Evolutionary conservation across 129 eudicot genomes (phyloP), one percentile per base, ranked within the genome.

Genomic region (Flaveria trinervia): DNA sequence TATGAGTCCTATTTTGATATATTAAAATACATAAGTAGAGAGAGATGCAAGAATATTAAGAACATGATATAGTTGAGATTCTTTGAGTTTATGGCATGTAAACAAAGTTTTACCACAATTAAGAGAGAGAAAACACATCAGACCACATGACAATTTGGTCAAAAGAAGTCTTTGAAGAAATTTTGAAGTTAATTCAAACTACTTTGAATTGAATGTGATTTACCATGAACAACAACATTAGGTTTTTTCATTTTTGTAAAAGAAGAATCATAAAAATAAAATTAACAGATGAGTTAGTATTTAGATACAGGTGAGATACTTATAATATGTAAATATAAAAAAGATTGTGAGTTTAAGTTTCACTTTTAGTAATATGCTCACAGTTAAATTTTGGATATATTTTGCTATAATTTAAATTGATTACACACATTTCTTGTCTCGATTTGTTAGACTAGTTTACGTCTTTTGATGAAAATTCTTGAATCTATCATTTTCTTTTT

Each of bases 41-140:
- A 77, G 62, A 68, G 72, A 68, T 80, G 79, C 59, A 65, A 80
- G 83, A 72, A 79, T 79, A 79, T 36, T 18, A 73, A 65, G 76
- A 80, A 80, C 84, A 74, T 80, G 84, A 74, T 69, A 80, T 74
- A 44, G 84, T 80, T 74, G 75, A 68, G 80, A 80, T 80, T 80
- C 76, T 79, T 78, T 45, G 18, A 67, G 84, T 74, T 65, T 80
- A 66, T 80, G 79, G 50, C 26, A 80, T 74, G 70, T 74, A 74
- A 50, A 74, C 76, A 74, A 74, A 45, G 76, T 80, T 80, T 80
- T 80, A 80, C 80, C 75, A 45, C 79, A 55, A 39, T 65, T 54
- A 43, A 65, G 68, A 67, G 64, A 44, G 71, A 48, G 64, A 44
- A 74, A 80, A 66, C 84, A 80, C 84, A 80, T 74, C 80, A 74